Base-by-base conservation (phyloP, 257 asterid species). In the Solanum piurae region DNA sequence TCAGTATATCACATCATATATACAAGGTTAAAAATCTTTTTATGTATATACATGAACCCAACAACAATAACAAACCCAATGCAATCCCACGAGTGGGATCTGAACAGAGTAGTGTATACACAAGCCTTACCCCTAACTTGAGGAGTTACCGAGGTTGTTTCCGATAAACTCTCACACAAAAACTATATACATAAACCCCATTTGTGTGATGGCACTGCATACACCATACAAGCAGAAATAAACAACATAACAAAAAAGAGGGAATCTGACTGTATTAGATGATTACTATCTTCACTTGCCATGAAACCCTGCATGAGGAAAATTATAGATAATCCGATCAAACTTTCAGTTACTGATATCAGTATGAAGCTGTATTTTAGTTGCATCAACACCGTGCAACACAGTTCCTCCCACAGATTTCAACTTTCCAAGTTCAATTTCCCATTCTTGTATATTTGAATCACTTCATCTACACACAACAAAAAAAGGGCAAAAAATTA, bases 271-370 rank as follows among this genome's bases (percentile, higher is more conserved):
- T 0, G 36, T 9, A 93, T 89, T 29, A 92, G 42, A 18, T 1
- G 36, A 23, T 71, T 87, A 31, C 44, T 33, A 27, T 86, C 92
- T 89, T 95, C 97, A 86, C 69, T n/a, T 90, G 68, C 92, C 91
- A 37, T 44, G 38, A 84, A 94, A 95, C 74, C 98, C 97, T 58
- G 95, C 96, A 89, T 95, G 98, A 33, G 98, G 98, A 33, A 95
- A 94, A 89, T 95, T 95, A 49, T 74, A 95, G 44, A 95, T 88
- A 58, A 95, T 95, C 33, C 95, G 88, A 73, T 93, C 90, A 62
- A 95, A 95, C 58, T 91, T 94, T 74, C 66, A 58, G 86, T 72
- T 34, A n/a, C 14, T 62, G 36, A 94, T 91, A 71, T 58, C 68
- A 29, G 91, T 77, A 88, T 44, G 85, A 79, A 1, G 64, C 88